phyloP scores from a whole-genome alignment of 139 green algal species.

The Chlamydomonas sp. region DNA sequence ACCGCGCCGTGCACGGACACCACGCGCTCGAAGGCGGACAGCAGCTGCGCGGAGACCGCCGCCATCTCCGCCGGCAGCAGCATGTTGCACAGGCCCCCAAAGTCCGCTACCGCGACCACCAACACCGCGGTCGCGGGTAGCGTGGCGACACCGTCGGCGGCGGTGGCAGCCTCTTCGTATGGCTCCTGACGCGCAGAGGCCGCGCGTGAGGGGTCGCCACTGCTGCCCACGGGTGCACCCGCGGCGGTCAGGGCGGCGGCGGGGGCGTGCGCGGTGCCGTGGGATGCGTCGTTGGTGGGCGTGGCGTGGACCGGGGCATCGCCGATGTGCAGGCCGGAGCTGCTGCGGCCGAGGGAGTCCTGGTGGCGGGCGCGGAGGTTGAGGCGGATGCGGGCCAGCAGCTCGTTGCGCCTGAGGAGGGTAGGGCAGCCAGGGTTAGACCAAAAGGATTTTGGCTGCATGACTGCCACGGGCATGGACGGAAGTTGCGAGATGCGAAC shows the following conservation, averaged over 20 bases:
- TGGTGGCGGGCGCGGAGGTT: slow-evolving; percentile 49
- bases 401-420: slow-evolving; percentile 39
- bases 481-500: no score
- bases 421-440: not conserved
- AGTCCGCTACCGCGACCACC: slow-evolving; percentile 30
- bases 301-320: not conserved
- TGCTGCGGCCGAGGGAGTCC: not conserved
- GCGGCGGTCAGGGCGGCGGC: not conserved
- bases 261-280: not conserved
- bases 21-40: not conserved
- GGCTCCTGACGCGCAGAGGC: not conserved
- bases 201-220: no score
- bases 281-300: not conserved
- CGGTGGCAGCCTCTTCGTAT: not conserved
- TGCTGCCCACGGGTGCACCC: not conserved
- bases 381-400: slow-evolving; percentile 61
- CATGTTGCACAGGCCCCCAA: slow-evolving; percentile 23
- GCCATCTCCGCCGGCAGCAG: slow-evolving; percentile 30
- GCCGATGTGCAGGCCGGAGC: no score
- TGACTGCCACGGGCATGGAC: no score
- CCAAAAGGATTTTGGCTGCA: no score
- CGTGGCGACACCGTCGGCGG: not conserved
- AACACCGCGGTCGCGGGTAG: slow-evolving; percentile 10
- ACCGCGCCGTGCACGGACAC: not conserved
- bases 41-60: slow-evolving; percentile 16